Evolutionary conservation across 2,329 filamentous ascomycete species (phyloP), one percentile per base, ranked within the genome.

Genomic region (Grosmannia clavigera): DNA sequence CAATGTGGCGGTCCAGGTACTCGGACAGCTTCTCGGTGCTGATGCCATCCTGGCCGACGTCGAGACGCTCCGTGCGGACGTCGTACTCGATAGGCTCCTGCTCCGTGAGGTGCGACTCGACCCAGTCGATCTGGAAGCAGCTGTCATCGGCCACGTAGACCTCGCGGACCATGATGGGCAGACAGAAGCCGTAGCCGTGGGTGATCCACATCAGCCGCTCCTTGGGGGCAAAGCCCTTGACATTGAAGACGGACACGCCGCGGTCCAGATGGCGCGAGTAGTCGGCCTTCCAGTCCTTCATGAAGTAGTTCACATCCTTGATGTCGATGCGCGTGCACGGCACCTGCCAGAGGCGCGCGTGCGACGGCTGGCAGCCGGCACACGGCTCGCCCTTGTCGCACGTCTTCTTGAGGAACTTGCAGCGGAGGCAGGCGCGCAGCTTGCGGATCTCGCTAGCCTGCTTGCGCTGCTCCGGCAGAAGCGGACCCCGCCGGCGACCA

Each of bases 351-450:
- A 97, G 80, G 65, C 92, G 86, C 64, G 92, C 92, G 73, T 97
- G 92, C 25, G 92, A 95, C 57, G 92, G 92, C 76, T 96, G 89
- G 77, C 92, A 97, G 55, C 92, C 92, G 68, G 87, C 88, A 74
- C 92, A 97, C 61, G 92, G 92, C 76, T 96, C 92, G 64, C 92
- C 92, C 78, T 95, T 96, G 74, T 97, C 92, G 71, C 92, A 97
- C 56, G 92, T 96, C 82, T 97, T 97, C 82, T 97, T 97, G 72
- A 97, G 80, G 78, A 96, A 97, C 77, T 96, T 96, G 83, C 92
- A 97, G 65, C 92, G 86, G 67, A 97, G 78, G 73, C 92, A 97
- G 55, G 92, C 92, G 70, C 92, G 83, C 67, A 96, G 79, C 75
- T 97, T 97, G 72, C 92, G 85, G 71, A 97, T 97, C 75, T 97